Evolutionary conservation across 768 basidiomycete genomes (phyloP).

Genomic region (Suillus placidus): DNA sequence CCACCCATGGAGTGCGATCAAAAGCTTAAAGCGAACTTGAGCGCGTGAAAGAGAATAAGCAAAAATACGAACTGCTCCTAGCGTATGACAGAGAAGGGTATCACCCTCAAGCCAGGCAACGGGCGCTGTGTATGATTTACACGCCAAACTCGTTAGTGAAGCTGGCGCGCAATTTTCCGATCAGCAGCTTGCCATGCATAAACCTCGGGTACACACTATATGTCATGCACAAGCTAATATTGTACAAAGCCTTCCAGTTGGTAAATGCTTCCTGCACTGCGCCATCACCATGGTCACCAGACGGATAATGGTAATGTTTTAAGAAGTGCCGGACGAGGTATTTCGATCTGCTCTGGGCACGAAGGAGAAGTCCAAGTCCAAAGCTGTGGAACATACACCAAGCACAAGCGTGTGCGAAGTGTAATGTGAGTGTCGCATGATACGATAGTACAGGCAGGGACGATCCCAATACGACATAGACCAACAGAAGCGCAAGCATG

Average conservation of each 20-base stretch:
- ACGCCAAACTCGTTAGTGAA: slow-evolving; percentile 83
- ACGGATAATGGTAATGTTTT: slow-evolving; percentile 90
- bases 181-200: neutral
- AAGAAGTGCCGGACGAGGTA: slow-evolving; percentile 93
- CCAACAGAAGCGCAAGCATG: slow-evolving; percentile 73
- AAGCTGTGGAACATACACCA: slow-evolving; percentile 92
- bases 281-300: slow-evolving; percentile 64
- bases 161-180: slow-evolving; percentile 44
- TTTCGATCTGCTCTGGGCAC: slow-evolving; percentile 82
- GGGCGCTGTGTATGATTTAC: slow-evolving; percentile 88
- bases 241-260: slow-evolving; percentile 95
- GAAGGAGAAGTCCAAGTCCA: slow-evolving; percentile 81
- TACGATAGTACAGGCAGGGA: slow-evolving; percentile 62
- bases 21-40: slow-evolving; percentile 49
- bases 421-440: slow-evolving; percentile 54
- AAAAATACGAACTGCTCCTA: slow-evolving; percentile 70
- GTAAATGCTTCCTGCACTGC: slow-evolving; percentile 93
- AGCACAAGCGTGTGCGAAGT: slow-evolving; percentile 79
- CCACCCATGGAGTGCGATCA: slow-evolving; percentile 91
- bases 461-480: slow-evolving; percentile 62
- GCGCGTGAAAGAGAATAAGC: slow-evolving; percentile 12
- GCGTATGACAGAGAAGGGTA: slow-evolving; percentile 82
- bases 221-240: slow-evolving; percentile 92
- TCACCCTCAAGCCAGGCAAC: slow-evolving; percentile 86
- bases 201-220: slow-evolving; percentile 61